Base-by-base conservation (phyloP, 345 rosid species). In the Fremontodendron californicum region DNA sequence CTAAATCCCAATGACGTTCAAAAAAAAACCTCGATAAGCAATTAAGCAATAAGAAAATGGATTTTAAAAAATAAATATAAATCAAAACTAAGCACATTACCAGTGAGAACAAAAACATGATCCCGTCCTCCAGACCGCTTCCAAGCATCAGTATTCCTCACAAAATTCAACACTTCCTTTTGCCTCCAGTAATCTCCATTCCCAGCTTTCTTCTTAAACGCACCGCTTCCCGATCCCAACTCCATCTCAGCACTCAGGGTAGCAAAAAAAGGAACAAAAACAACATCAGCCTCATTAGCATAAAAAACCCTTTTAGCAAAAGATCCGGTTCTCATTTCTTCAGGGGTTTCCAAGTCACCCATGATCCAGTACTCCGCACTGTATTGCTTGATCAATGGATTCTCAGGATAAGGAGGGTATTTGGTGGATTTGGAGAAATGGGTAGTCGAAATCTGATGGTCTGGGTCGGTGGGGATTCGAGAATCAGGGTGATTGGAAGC, bases 351-450 rank as follows among this genome's bases (percentile, higher is more conserved):
- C n/a, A 96, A 84, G 82, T 96, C 99, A 6, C 92, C 94, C 77
- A 91, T 67, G 80, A 96, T 86, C 99, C 99, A 96, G 74, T 91
- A 92, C 93, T 96, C 99, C 2, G 98, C 98, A 51, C 97, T 96
- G 85, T 96, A 96, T 83, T 96, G 99, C 82, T 92, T 93, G 66
- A 93, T 91, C 83, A 96, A 73, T 5, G 99, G 96, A 74, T 90
- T 96, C 84, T 89, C 94, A 1, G 97, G 89, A 72, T 87, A 95
- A 0, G 89, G 87, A 49, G 90, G 96, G 80, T 87, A 88, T 6
- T 82, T 75, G 15, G 25, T 33, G 57, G 67, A 49, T 75, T 79
- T 81, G 39, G 78, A 84, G n/a, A 12, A 25, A 35, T 54, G 77
- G 80, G 78, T 27, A 23, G 73, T 55, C 19, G 72, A 78, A 80